Evolutionary conservation across 2,329 filamentous ascomycete genomes (phyloP), one percentile per base, ranked within the genome.

Genomic region (Microdochium nivale): DNA sequence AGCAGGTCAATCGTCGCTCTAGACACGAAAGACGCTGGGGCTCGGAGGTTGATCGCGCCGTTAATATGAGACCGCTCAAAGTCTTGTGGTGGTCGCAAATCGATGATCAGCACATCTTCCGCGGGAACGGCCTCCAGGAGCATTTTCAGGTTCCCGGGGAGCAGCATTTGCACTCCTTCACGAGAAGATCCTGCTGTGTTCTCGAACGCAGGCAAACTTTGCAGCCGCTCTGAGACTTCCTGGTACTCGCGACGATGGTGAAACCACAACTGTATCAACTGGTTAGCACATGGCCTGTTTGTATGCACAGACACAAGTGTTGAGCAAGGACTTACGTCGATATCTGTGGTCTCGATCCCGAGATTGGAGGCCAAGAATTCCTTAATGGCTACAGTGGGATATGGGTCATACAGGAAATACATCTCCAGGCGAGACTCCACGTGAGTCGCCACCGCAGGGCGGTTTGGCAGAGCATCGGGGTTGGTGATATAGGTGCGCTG

Each of bases 351-450:
- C 51, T 80, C 76, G 24, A 79, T 72, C 14, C 75, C 75, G 2
- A 80, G 62, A 40, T 75, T 80, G 0, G 78, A 80, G 10, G 78
- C 77, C 43, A 80, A 66, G 59, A 79, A 76, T 40, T 77, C 76
- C 33, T 73, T 73, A 40, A 78, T 71, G 1, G 71, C 73, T 47
- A 77, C 68, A 43, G 69, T 77, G 2, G 78, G 78, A 1, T 71
- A 61, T 2, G 74, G 67, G 25, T 78, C 69, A 7, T 65, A 64
- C 25, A 72, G 68, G 55, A 77, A 81, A 54, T 79, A 81, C 25
- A 76, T 71, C 51, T 81, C 77, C 2, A 81, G 66, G 2, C 77
- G 72, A 21, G 63, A 67, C 53, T 78, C 69, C 8, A 79, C 70
- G 51, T 79, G 77, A 14, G 67, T 61, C 4, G 77, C 70, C 49